Base-by-base conservation (phyloP, 2,329 filamentous ascomycete species). In the Kalmusia sp. region DNA sequence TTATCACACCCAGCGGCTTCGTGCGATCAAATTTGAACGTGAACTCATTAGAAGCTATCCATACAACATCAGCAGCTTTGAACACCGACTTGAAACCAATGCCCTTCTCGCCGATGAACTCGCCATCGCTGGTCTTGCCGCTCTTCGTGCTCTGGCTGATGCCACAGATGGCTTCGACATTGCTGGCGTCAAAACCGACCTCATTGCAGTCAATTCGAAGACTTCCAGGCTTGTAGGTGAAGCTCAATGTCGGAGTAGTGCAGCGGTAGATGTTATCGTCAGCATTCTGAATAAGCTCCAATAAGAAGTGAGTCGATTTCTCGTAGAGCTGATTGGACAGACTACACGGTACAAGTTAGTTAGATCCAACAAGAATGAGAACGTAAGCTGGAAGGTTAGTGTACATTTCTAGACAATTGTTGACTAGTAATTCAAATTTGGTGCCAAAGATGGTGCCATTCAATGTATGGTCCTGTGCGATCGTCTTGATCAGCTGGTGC, bases 221-320 rank as follows among this genome's bases (percentile, higher is more conserved):
- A 25, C 6, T 6, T 3, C 46, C 46, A 40, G 46, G 46, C n/a
- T 25, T 21, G 25, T 47, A 51, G 14, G 54, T 37, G 50, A 68
- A 12, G 57, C 50, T 49, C 77, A 80, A 8, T 17, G 55, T 49
- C 21, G 59, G 66, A 6, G 43, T 49, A 4, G 31, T 22, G 15
- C 34, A 39, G 22, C 24, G 27, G 57, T 78, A 84, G 11, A 53
- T 49, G 49, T 82, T 82, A 60, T 84, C 81, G 37, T 85, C 82
- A 3, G 80, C 80, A 58, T 84, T 85, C 54, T 83, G 81, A 0
- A 84, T 72, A 1, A 85, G 61, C 61, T 84, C 82, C 31, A 82
- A 79, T 0, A 84, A 65, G 55, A 84, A 84, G 27, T 43, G 39
- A 4, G 39, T 43, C 5, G 39, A 30, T 12, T 59, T 70, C 25